Base-by-base conservation (phyloP, 768 basidiomycete species). In the Termitomyces titanicus region DNA sequence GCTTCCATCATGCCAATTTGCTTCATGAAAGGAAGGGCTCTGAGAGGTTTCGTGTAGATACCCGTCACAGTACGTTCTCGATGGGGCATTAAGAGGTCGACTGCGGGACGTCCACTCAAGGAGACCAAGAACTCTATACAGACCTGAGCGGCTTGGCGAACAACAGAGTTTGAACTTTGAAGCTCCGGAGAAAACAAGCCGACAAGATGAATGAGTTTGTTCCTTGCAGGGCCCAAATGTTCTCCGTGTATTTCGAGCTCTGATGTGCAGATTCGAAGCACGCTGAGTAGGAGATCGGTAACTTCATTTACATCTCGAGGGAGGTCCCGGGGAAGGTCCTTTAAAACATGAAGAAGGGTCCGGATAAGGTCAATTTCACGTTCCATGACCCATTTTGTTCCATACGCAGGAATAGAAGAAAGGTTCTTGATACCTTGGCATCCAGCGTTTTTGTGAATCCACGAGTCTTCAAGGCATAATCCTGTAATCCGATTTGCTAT, bases 1-100 rank as follows among this genome's bases (percentile, higher is more conserved):
- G 94, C 94, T 64, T 98, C 97, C 56, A 98, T 94, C 82, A 98
- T 94, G 29, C 95, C 97, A 54, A 98, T 97, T 69, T 98, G 97
- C 64, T 93, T 92, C 15, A 88, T 80, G 68, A 98, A 95, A 1
- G 94, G 94, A 24, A 99, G 79, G 0, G 97, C 97, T 50, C 97
- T 81, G 18, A 99, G 80, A 12, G 97, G 97, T 66, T 98, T 98
- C n/a, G 90, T 92, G 73, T 89, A 98, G 61, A 99, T 94, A 2
- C 88, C 83, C 17, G 84, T 82, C 37, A 98, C 78, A 73, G 98
- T 86, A 29, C 93, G 85, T 59, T 94, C 92, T 45, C 93, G 87
- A 63, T 94, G 88, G 15, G 83, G 89, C 68, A 81, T 74, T 46
- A 99, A 76, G n/a, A 98, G 76, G 42, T 94, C 92, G 40, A 83